Conservation (phyloP, 768 basidiomycete species). For the Xanthoconium stramineum region DNA sequence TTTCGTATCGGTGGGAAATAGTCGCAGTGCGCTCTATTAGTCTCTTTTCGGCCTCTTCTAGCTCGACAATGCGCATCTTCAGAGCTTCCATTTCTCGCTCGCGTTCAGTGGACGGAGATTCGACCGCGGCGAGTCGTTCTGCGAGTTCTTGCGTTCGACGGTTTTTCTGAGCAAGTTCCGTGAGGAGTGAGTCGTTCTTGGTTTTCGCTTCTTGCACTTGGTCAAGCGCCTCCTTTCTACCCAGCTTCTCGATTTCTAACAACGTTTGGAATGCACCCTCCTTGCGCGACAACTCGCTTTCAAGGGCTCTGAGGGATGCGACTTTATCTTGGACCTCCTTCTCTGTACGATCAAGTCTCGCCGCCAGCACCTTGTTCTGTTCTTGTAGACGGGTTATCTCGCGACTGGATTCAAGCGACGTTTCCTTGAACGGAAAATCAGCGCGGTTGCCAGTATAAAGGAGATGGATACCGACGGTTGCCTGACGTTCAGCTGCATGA, state of each 20-base stretch:
- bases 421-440: conserved; percentile 16
- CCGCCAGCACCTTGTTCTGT: conserved; percentile 18
- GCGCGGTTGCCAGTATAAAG: too few species aligned
- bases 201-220: conserved; percentile 19
- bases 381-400: conserved; percentile 21
- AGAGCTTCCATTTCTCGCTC: conserved; percentile 27
- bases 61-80: conserved; percentile 21
- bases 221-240: conserved; percentile 18
- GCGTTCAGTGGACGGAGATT: conserved; percentile 22
- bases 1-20: conserved; percentile 40
- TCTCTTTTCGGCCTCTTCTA: conserved; percentile 30
- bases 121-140: conserved; percentile 21
- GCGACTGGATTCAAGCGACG: conserved; percentile 8
- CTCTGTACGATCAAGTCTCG: conserved; percentile 12
- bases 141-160: conserved; percentile 18
- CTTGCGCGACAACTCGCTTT: conserved; percentile 23
- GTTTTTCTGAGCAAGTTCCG: conserved; percentile 22
- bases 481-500: conserved; percentile 15
- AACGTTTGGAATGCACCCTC: conserved; percentile 23
- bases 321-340: conserved; percentile 9
- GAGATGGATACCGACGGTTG: conserved; percentile 13
- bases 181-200: conserved; percentile 19
- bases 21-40: conserved; percentile 24
- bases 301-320: conserved; percentile 14
- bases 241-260: conserved; percentile 23